Conservation (phyloP, 805 yeast genomes). For the Wickerhamiella cacticola region DNA sequence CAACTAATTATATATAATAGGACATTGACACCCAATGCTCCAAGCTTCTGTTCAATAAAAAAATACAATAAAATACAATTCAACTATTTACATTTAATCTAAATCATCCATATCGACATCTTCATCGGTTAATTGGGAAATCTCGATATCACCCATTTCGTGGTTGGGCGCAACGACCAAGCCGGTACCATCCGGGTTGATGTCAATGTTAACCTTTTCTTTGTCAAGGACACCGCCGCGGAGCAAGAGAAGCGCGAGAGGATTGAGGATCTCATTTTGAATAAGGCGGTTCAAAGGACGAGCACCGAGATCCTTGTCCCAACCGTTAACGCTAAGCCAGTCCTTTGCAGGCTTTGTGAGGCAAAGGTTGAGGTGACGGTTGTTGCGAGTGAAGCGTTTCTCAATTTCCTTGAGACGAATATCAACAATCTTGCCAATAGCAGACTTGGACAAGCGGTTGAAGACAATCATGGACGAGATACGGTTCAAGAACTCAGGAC, state of each 20-base stretch:
- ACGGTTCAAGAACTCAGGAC: slow-evolving; percentile 96
- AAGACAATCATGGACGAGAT: slow-evolving; percentile 86
- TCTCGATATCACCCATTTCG: slow-evolving; percentile 47
- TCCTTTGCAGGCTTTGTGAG: slow-evolving; percentile 69
- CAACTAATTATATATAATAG: too few species aligned
- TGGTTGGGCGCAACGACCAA: slow-evolving; percentile 81
- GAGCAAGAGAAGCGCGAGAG: slow-evolving; percentile 75
- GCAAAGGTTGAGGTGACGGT: slow-evolving; percentile 60
- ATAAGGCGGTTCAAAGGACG: slow-evolving; percentile 84
- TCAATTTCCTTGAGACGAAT: slow-evolving; percentile 79
- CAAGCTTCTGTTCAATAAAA: too few species aligned
- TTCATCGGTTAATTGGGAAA: slow-evolving; percentile 25
- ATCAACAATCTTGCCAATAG: slow-evolving; percentile 82
- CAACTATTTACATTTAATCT: slow-evolving; percentile 13
- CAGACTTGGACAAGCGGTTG: slow-evolving; percentile 82
- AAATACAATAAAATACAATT: background rate
- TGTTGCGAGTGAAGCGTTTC: slow-evolving; percentile 70
- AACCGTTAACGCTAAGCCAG: slow-evolving; percentile 74
- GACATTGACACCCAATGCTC: too few species aligned
- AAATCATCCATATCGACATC: slow-evolving; percentile 26
- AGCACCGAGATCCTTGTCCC: slow-evolving; percentile 90
- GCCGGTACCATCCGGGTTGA: slow-evolving; percentile 42
- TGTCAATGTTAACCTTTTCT: slow-evolving; percentile 59
- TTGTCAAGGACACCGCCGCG: slow-evolving; percentile 81
- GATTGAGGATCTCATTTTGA: slow-evolving; percentile 77